Base-by-base conservation (phyloP, 495 filamentous ascomycete genomes). In the Tuber microsphaerosporum region DNA sequence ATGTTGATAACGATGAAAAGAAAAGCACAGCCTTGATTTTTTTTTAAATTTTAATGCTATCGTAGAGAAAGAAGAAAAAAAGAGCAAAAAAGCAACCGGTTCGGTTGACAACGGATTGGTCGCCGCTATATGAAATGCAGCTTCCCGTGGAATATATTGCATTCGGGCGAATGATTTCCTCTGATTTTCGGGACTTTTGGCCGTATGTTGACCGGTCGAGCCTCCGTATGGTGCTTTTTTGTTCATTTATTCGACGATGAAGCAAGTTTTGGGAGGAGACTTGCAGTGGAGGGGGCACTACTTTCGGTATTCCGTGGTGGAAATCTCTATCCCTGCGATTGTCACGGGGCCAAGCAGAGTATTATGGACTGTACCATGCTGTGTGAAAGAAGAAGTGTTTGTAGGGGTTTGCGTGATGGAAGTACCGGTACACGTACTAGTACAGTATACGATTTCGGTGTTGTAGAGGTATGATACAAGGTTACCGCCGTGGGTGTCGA, bases 131-230 rank as follows among this genome's bases (percentile, higher is more conserved):
- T 65, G 56, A 31, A 12, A 65, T 65, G 56, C 56, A 65, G 56
- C 56, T 65, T 65, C 56, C 56, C 56, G 56, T 16, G 56, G n/a
- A 65, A 65, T 31, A 65, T 65, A 65, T 65, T 65, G 2, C 56
- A 31, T 65, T 65, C 12, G 26, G 26, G 56, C 56, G 56, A 31
- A 65, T 65, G 56, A 17, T 65, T 65, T 31, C 56, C 56, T 65
- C 56, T 22, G n/a, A 31, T 31, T 65, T 14, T 31, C 26, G 56
- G 56, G 3, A 31, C 56, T 65, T 31, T 31, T 65, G 56, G 12
- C 56, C 56, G 56, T 65, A 65, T 6, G n/a, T 26, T 31, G 31
- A 31, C 26, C n/a, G 56, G 56, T 14, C 0, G 22, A 56, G 22
- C 10, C 48, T 20, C 48, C 48, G 48, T 26, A 2, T 26, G 48